Evolutionary conservation across 306 rosid species (phyloP), one percentile per base, ranked within the genome.

Genomic region (Mimosa bimucronata): DNA sequence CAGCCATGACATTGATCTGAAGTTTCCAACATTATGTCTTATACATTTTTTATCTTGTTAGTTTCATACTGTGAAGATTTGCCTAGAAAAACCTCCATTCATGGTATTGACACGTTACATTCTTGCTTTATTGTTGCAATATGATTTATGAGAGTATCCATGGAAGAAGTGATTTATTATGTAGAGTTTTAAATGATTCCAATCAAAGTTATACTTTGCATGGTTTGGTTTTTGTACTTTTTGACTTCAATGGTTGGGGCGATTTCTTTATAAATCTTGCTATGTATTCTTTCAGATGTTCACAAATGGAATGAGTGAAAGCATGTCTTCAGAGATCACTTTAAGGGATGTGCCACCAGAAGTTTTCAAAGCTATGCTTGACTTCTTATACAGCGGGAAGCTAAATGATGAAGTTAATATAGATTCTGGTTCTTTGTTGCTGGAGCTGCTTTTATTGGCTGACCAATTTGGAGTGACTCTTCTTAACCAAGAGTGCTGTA

Each of bases 291-390:
- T 71, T 82, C 90, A 92, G 98, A 94, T 94, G 98, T 92, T 94
- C 89, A 94, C 98, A 64, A 94, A 94, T 83, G 98, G 98, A 88
- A 94, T 94, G 98, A 90, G 90, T 85, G 98, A 94, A 86, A 94
- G 95, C 78, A 82, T 80, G 78, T 90, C 98, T 62, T 85, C 97
- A 0, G 90, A 91, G 83, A 82, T 92, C 76, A 75, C 86, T 75
- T 68, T 94, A 66, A 86, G 87, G 84, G 98, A 94, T 80, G 93
- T 92, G 72, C 86, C 90, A 12, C 91, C 95, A 9, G 95, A 94
- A 88, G 97, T 91, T 74, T 92, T 92, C 82, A 85, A 84, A 82
- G 87, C 87, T 64, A 86, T 94, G 97, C 87, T 94, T 34, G 88
- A 90, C 72, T 94, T 90, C 83, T 86, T 94, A 88, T 94, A 94